These are phyloP conservation scores for Plasmodium ovale DNA, from an alignment of 169 alveolate genomes.

Conservation along the genomic window DNA sequence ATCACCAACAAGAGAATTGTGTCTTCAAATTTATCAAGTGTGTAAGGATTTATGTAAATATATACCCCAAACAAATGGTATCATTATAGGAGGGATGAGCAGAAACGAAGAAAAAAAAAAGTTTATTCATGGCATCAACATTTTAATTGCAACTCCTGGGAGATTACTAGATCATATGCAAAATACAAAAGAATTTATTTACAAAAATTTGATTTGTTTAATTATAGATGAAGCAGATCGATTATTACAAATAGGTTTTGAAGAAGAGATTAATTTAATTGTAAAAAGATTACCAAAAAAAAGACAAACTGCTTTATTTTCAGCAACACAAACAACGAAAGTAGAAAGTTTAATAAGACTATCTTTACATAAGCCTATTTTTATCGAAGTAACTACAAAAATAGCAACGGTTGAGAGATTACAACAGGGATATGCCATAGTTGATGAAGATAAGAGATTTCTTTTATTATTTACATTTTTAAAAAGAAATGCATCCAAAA, in stretches of 20 bases:
- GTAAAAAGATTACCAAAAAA: constrained; percentile 95
- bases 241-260: constrained; percentile 98
- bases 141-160: constrained; percentile 99
- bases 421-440: constrained; percentile 98
- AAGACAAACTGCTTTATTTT: constrained; percentile 97
- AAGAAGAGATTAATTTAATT: constrained; percentile 98
- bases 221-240: constrained; percentile 99
- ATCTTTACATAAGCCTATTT: constrained; percentile 95
- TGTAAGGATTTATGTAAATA: constrained; percentile 94
- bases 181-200: constrained; percentile 96
- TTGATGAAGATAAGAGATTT: constrained; percentile 97
- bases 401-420: constrained; percentile 96
- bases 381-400: constrained; percentile 91
- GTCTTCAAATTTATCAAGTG: constrained; percentile 97
- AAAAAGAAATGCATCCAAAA: constrained; percentile 94
- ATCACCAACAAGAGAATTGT: constrained; percentile 99
- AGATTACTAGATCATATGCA: constrained; percentile 98
- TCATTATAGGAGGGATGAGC: constrained; percentile 99
- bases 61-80: constrained; percentile 97
- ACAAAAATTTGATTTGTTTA: constrained; percentile 94
- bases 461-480: constrained; percentile 96
- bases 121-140: constrained; percentile 96
- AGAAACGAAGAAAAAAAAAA: constrained; percentile 96
- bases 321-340: constrained; percentile 99
- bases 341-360: constrained; percentile 96